Evolutionary conservation across 2,329 filamentous ascomycete genomes (phyloP), one percentile per base, ranked within the genome.

Genomic region (Claviceps purpurea): DNA sequence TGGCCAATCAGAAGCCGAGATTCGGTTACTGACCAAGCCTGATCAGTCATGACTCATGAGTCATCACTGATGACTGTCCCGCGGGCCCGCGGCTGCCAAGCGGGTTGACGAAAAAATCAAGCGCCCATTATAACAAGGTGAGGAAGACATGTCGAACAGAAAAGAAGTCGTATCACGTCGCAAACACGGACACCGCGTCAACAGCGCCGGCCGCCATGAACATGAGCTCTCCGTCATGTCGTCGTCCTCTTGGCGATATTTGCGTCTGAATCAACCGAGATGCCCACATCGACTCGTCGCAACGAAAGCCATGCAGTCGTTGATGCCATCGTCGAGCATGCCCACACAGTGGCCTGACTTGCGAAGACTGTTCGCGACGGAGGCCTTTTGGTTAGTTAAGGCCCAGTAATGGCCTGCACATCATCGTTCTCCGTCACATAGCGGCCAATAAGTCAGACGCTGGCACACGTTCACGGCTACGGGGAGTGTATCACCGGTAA

Each of bases 241-340:
- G 26, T 30, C 26, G 7, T 30, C 8, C 8, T 10, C 8, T 64
- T 64, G 45, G 61, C 61, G 1, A 60, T 60, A 14, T 58, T 57
- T 5, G 60, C 59, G 7, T 60, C 61, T n/a, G 60, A 62, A 47
- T 64, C 60, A 5, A 63, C 62, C 16, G 62, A 64, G 41, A 64
- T 62, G 16, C 62, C 61, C 1, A 62, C 62, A 20, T 64, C 61
- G 7, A 61, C 56, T 20, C 53, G 55, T 1, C 60, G 54, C 45
- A 64, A 56, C 4, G 62, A 24, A 24, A 5, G 24, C 61, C 16
- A 64, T 57, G 53, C 61, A 63, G 53, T 64, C 62, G 47, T 64
- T 64, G 56, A 64, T 60, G 30, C 60, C 60, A 44, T 63, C 62
- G 5, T 60, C 62, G 16, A 62, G 54, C 61, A 64, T 64, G 5